A percentile compares a stretch with the other conserved stretches of the same genome.
Conservation (phyloP, 352 stramenopile species). For the Phytophthora megakarya region DNA sequence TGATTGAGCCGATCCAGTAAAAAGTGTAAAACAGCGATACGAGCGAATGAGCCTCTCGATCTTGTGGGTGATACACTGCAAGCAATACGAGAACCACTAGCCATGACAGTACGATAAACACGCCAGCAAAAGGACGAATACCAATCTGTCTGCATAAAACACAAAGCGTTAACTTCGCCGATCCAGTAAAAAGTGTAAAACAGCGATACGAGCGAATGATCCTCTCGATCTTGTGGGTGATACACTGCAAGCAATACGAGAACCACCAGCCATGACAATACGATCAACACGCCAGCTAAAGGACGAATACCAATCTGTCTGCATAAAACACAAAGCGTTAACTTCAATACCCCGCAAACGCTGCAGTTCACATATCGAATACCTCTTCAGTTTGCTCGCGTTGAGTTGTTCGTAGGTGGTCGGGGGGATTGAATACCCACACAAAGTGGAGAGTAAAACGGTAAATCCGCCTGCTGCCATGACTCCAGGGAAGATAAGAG, state of each 20-base stretch:
- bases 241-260: constrained; percentile 65
- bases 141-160: no score
- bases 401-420: constrained; percentile 27
- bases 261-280: constrained; percentile 78
- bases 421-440: constrained; percentile 42
- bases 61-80: no score
- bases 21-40: no score
- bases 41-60: no score
- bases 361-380: background rate
- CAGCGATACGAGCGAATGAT: constrained; percentile 49
- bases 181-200: constrained; percentile 96
- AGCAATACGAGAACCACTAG: no score
- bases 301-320: constrained; percentile 91
- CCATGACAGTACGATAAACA: no score
- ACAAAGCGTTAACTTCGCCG: constrained; percentile 38
- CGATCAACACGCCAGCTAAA: constrained; percentile 70
- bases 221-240: constrained; percentile 43
- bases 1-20: no score
- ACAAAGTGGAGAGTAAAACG: constrained; percentile 49
- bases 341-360: background rate
- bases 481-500: constrained; percentile 87
- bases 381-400: constrained; percentile 49
- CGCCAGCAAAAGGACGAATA: no score
- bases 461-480: constrained; percentile 82
- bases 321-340: background rate